Conservation (phyloP, 2,329 filamentous ascomycete species). For the Colletotrichum coccodes region DNA sequence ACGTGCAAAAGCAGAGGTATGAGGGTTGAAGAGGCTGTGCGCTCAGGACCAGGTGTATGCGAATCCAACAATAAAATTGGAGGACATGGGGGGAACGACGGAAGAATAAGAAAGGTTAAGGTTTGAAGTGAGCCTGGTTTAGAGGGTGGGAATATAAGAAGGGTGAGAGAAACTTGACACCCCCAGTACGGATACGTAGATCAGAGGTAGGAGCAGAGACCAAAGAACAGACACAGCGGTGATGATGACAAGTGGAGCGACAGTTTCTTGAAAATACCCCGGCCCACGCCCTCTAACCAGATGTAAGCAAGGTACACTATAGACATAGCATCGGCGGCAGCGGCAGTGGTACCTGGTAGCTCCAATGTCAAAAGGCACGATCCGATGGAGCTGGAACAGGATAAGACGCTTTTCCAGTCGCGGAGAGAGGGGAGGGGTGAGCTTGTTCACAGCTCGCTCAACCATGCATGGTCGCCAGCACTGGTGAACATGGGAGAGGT, state of each 20-base stretch:
- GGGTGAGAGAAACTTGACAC: not conserved
- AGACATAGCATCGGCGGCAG: not conserved
- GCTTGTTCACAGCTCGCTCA: not conserved
- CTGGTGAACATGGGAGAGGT: not conserved
- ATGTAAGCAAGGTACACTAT: not conserved
- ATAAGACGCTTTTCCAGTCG: slow-evolving; percentile 1
- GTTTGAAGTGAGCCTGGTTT: slow-evolving; percentile 28
- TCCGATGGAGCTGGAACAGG: slow-evolving; percentile 21
- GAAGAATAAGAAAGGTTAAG: slow-evolving; percentile 30
- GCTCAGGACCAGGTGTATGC: slow-evolving; percentile 5
- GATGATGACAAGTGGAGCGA: slow-evolving; percentile 23
- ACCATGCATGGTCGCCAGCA: not conserved
- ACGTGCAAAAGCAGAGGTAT: slow-evolving; percentile 5
- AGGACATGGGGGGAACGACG: slow-evolving; percentile 17
- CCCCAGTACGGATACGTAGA: slow-evolving; percentile 1
- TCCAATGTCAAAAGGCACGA: slow-evolving; percentile 4
- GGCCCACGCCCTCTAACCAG: not conserved
- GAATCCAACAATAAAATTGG: slow-evolving; percentile 25
- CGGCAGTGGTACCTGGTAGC: slow-evolving; percentile 1
- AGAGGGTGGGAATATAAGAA: slow-evolving; percentile 15
- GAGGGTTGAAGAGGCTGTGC: slow-evolving; percentile 21
- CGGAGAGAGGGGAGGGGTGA: not conserved
- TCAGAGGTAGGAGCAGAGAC: slow-evolving; percentile 6
- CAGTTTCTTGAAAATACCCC: slow-evolving; percentile 25
- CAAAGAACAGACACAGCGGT: not conserved